Evolutionary conservation across 176 grass and related monocot genomes (phyloP), one percentile per base, ranked within the genome.

Genomic region (Carex littledalei): DNA sequence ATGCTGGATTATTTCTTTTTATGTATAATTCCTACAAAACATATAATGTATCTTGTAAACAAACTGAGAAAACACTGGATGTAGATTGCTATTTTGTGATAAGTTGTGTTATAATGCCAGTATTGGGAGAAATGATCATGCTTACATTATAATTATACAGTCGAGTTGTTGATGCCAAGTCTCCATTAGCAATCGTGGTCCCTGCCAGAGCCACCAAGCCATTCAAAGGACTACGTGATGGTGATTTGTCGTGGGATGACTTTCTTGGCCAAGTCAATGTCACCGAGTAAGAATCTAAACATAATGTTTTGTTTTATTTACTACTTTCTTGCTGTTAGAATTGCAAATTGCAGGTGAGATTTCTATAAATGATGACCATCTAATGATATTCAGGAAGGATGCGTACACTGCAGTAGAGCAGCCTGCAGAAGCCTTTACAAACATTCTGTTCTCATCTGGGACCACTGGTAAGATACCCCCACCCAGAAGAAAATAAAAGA

Each of bases 401-500:
- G 63, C 81, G 75, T 98, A 98, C 47, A 39, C 9, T 15, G 65
- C 91, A 86, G 84, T 91, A 9, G 87, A 94, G 39, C 89, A 94
- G 83, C 93, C 96, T 85, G 88, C 88, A 10, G 86, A 94, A n/a
- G 66, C 88, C 67, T 95, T 91, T 85, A 95, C 85, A 80, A 98
- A 98, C 84, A 88, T 98, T 75, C 56, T 98, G 17, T 98, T 98
- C 87, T 98, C 96, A 4, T 95, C 96, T 8, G 96, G 96, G 55
- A 98, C 96, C 58, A 98, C 95, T 89, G 96, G 96, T 92, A 85
- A 86, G 49, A 15, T 84, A 66, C 55, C 13, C 26, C 18, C 43
- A 1, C 3, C 63, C 6, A 59, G 4, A 64, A 1, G 20, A 78
- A 12, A 77, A 49, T 2, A 81, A 81, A 81, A 35, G 0, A 81